Conservation (phyloP, 352 stramenopile genomes). For the Phytophthora fragariae region DNA sequence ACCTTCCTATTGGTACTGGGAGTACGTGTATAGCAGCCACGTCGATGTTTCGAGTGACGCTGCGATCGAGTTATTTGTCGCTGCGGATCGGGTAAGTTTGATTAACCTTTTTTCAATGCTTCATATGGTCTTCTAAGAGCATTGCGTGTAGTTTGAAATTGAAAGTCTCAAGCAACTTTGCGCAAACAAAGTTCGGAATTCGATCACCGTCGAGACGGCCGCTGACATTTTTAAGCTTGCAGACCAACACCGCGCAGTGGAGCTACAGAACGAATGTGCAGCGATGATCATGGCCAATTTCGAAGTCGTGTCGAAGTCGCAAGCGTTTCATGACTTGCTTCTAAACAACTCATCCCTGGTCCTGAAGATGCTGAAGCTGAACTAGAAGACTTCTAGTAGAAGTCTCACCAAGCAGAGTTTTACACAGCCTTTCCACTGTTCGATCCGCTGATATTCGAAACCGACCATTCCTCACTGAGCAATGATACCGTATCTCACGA, state of each 20-base stretch:
- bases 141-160: not conserved
- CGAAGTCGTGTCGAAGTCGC: constrained; percentile 1
- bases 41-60: not conserved
- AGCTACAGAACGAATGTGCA: not conserved
- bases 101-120: not conserved
- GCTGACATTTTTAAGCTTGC: not conserved
- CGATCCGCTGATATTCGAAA: no score
- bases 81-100: not conserved
- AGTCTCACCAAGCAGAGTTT: no score
- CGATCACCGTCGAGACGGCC: not conserved
- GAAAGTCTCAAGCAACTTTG: not conserved
- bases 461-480: no score
- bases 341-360: no score
- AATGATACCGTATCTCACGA: no score
- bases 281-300: not conserved
- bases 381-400: no score
- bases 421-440: no score
- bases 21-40: not conserved
- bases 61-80: not conserved
- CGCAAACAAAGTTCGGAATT: not conserved
- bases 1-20: not conserved
- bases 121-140: not conserved
- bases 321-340: not conserved
- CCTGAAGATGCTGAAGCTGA: no score
- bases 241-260: not conserved